Base-by-base conservation (phyloP, 2,329 filamentous ascomycete genomes). In the Penicillium sp. region DNA sequence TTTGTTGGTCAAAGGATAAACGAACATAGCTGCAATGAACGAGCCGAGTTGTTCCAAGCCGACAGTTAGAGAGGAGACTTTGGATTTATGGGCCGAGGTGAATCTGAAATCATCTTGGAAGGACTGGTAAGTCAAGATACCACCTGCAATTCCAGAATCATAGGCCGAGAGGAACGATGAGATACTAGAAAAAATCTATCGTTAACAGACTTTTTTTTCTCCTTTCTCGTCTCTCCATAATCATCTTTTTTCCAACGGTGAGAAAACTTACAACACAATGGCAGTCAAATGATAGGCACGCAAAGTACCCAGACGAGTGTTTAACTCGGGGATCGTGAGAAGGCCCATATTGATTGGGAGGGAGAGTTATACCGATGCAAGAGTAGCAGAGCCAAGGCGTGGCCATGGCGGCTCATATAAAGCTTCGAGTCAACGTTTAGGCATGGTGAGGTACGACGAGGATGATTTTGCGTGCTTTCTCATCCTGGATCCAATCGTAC, bases 11-110 rank as follows among this genome's bases (percentile, higher is more conserved):
- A 80, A 49, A 0, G 77, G 76, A 59, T 75, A 77, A 48, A 79
- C 73, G 36, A 69, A 55, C 46, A 79, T 74, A 53, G 77, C 78
- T 19, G 77, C 78, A 39, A 80, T 72, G 61, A 82, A 82, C 18
- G 77, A 77, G 31, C 79, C 79, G 4, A 78, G 72, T 49, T 80
- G 77, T 34, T 80, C 76, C 5, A 81, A 69, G 7, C 75, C 73
- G 13, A 80, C 76, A 36, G 77, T 75, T 31, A 79, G 73, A 2
- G 76, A 75, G 26, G 72, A 76, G 45, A 75, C 67, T 16, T 71
- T 68, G 1, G 75, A 76, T 51, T 70, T 65, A 45, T 73, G 61
- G 6, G 61, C 61, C 18, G 64, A 66, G 19, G 65, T 62, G 56
- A 74, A 77, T 18, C 64, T 52, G 58, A 73, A 77, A 54, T 77